phyloP scores from a whole-genome alignment of 2,329 filamentous ascomycete species.

The Colletotrichum karsti region DNA sequence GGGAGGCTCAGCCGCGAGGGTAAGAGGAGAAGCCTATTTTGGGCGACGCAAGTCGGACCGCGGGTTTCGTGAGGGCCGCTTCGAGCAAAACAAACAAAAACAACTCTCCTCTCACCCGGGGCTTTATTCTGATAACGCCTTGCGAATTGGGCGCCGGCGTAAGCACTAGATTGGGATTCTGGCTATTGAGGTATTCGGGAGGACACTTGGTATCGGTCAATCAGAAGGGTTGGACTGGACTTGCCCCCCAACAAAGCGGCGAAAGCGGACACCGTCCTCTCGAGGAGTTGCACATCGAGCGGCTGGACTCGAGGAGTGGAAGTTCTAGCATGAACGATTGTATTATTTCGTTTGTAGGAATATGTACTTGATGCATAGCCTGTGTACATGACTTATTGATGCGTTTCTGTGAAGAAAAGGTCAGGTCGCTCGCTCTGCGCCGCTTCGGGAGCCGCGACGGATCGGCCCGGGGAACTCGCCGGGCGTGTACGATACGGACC shows the following conservation, averaged over 20 bases:
- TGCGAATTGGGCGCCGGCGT: background rate
- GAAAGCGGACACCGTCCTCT: background rate
- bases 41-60: background rate
- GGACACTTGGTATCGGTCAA: background rate
- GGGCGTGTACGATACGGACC: background rate
- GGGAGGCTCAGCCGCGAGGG: background rate
- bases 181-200: background rate
- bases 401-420: background rate
- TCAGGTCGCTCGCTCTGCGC: background rate
- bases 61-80: too few relatives aligned
- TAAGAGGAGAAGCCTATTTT: background rate
- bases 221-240: background rate
- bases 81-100: background rate
- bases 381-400: background rate
- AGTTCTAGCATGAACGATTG: background rate
- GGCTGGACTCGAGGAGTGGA: background rate
- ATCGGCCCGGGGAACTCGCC: too few relatives aligned
- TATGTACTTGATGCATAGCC: constrained; percentile 10
- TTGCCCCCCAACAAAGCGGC: background rate
- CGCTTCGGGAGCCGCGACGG: background rate
- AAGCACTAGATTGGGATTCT: constrained; percentile 6
- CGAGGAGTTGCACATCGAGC: background rate
- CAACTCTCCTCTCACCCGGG: constrained; percentile 20
- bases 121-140: background rate
- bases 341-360: constrained; percentile 29